Percentiles rank a stretch among this genome's conserved stretches.
phyloP scores from a whole-genome alignment of 2,329 filamentous ascomycete species.

The Colletotrichum sp. region DNA sequence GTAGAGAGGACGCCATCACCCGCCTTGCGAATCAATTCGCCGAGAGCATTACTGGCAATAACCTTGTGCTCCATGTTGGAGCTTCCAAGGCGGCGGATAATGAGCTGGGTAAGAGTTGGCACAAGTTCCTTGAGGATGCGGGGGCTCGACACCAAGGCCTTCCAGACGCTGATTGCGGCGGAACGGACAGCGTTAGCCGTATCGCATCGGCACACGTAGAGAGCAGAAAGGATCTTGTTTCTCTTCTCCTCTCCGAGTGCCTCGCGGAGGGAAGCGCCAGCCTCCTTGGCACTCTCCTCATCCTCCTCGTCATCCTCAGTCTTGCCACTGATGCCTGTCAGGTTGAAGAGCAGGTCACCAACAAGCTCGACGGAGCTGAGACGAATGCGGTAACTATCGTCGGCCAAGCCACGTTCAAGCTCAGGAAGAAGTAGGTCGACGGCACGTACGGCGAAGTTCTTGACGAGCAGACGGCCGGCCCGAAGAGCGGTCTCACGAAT shows the following conservation, averaged over 20 bases:
- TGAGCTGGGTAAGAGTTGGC: slow-evolving; percentile 90
- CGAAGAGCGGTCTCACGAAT: slow-evolving; percentile 97
- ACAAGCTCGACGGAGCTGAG: slow-evolving; percentile 98
- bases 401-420: slow-evolving; percentile 93
- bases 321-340: slow-evolving; percentile 89
- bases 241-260: slow-evolving; percentile 94
- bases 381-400: slow-evolving; percentile 96
- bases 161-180: slow-evolving; percentile 94
- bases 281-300: slow-evolving; percentile 77
- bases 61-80: slow-evolving; percentile 99
- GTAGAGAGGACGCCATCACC: slow-evolving; percentile 91
- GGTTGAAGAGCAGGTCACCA: slow-evolving; percentile 95
- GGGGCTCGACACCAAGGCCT: slow-evolving; percentile 91
- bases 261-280: slow-evolving; percentile 90
- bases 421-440: slow-evolving; percentile 95
- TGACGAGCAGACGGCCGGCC: slow-evolving; percentile 91
- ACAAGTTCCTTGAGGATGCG: slow-evolving; percentile 94
- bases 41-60: slow-evolving; percentile 95
- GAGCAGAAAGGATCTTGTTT: slow-evolving; percentile 94
- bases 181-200: slow-evolving; percentile 90
- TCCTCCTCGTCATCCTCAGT: slow-evolving; percentile 80
- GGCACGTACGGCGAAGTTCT: slow-evolving; percentile 95
- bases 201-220: slow-evolving; percentile 98
- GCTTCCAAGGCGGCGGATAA: slow-evolving; percentile 92
- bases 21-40: slow-evolving; percentile 95